Percentiles rank a stretch among this genome's conserved stretches.
Conservation (phyloP, 192 early-diverging fungal species). For the Chytriomyces sp. region DNA sequence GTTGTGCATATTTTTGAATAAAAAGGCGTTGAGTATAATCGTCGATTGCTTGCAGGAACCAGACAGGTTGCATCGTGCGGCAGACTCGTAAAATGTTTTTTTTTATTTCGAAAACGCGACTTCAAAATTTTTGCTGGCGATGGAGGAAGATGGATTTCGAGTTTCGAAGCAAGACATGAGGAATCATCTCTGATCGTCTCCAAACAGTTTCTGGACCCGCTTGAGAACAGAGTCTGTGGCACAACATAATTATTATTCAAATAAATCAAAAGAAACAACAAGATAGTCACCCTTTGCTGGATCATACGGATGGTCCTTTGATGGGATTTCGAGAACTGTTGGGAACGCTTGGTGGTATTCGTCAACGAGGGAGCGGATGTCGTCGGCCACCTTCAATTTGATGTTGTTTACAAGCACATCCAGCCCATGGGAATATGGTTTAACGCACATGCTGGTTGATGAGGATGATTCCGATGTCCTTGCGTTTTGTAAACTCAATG, state of each 20-base stretch:
- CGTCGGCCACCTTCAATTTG: conserved; percentile 81
- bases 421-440: neutral
- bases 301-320: conserved; percentile 99
- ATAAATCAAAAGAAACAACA: neutral
- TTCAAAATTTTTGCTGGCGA: too few species aligned
- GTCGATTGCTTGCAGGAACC: too few species aligned
- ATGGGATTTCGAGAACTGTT: conserved; percentile 97
- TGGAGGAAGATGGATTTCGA: too few species aligned
- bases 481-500: conserved; percentile 83
- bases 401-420: neutral
- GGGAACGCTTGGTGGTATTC: conserved; percentile 92
- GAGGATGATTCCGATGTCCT: conserved; percentile 97
- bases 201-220: conserved; percentile 58
- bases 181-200: conserved; percentile 37
- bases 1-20: too few species aligned
- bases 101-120: too few species aligned
- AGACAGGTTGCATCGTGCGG: too few species aligned
- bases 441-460: conserved; percentile 91
- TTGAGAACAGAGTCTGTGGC: conserved; percentile 59
- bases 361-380: conserved; percentile 89
- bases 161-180: too few species aligned
- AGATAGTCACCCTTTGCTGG: conserved; percentile 56
- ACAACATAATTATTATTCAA: neutral
- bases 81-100: too few species aligned
- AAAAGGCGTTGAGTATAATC: too few species aligned